Percentiles rank a stretch among this genome's conserved stretches.
Evolutionary conservation across 202 grass and related monocot species (phyloP).

Genomic region (Carex sylvatica): DNA sequence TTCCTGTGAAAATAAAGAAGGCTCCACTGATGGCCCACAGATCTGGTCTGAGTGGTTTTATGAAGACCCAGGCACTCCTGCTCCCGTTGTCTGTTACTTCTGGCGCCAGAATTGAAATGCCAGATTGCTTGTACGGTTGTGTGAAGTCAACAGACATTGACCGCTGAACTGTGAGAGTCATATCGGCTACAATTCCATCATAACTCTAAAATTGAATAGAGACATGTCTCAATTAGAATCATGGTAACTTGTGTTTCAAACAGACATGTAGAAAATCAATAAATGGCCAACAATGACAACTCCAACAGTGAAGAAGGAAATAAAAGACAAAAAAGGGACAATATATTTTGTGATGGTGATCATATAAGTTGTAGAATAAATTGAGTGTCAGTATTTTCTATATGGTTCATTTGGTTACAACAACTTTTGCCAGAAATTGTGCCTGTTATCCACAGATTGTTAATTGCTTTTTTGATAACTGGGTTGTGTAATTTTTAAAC

Average conservation of each 20-base stretch:
- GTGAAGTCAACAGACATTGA: too few relatives aligned
- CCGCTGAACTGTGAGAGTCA: too few relatives aligned
- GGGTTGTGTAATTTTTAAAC: background rate
- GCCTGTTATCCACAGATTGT: background rate
- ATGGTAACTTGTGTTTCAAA: background rate
- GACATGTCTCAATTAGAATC: background rate
- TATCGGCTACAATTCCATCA: background rate
- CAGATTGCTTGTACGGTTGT: too few relatives aligned
- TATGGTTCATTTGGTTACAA: background rate
- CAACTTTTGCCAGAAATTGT: background rate
- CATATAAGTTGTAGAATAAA: background rate
- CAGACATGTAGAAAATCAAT: background rate
- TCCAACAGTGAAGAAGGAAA: background rate
- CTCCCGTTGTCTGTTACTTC: conserved; percentile 14
- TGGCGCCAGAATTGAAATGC: conserved; percentile 28
- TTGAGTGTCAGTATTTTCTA: background rate
- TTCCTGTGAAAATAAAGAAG: conserved; percentile 51
- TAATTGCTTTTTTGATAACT: background rate
- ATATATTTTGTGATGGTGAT: background rate
- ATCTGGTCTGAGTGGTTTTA: conserved; percentile 38
- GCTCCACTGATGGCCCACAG: conserved; percentile 40
- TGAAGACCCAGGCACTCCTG: conserved; percentile 42
- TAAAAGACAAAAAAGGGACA: background rate
- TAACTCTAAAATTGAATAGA: conserved; percentile 32
- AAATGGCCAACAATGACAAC: background rate